Base-by-base conservation (phyloP, 1,139 yeast species). In the Nakaseomyces delphensis region DNA sequence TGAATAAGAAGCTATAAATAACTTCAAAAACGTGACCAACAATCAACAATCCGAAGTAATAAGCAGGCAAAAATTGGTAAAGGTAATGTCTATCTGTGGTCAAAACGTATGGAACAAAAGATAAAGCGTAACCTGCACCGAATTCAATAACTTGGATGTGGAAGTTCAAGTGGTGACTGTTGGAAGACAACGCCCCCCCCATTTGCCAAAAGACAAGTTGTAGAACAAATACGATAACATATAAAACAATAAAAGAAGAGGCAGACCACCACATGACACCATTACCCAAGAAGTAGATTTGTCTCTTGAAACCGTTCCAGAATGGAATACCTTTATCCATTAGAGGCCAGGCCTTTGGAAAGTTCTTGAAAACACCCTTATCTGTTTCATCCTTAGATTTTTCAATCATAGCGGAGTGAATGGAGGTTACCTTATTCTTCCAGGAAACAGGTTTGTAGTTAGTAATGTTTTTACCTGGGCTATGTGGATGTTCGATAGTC, bases 41-140 rank as follows among this genome's bases (percentile, higher is more conserved):
- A 0, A 89, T 87, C 52, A 91, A 71, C 44, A 89, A 72, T 37
- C 91, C 94, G 64, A 91, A 89, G 67, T 87, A 91, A 41, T 84
- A 77, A 3, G 96, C 83, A 43, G 95, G 96, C 52, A 91, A 69
- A 63, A 91, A 89, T 64, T 89, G 97, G 62, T 89, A 96, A 56
- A 91, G 70, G 69, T 89, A 89, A 64, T 91, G 68, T 67, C 87
- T 97, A 65, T 97, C 81, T 23, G 83, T 91, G 97, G 89, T 89
- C 48, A 91, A 69, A 70, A 77, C 89, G 45, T 91, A 89, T 48
- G 98, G 98, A 54, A 74, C 67, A 60, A 79, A 84, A 64, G 91
- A 97, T 47, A 85, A 54, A 29, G 73, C 73, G 93, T 95, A 91
- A 29, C 96, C 98, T 13, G 80, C 61, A 42, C 81, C 60, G 62